Base-by-base conservation (phyloP, 805 yeast genomes). In the Lachancea dasiensis region DNA sequence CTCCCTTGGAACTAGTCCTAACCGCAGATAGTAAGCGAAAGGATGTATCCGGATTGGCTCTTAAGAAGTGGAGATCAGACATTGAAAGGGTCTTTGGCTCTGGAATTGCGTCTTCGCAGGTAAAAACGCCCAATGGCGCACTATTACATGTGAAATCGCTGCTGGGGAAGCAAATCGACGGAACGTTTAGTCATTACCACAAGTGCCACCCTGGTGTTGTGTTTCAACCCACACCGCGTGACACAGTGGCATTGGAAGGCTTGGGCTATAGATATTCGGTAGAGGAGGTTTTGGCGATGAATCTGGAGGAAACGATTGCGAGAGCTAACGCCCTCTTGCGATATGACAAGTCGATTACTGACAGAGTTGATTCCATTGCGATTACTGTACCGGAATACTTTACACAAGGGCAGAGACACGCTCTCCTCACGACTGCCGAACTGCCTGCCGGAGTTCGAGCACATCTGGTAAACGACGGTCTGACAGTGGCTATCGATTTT, bases 11-110 rank as follows among this genome's bases (percentile, higher is more conserved):
- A 53, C 73, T 92, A 27, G 81, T 92, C 10, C 66, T 92, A 44
- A 86, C 97, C 3, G 81, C 86, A 18, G 97, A 92, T 52, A 81
- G 95, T 3, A 86, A 87, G 61, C 72, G 98, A 41, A 92, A 92
- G 58, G 97, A 90, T 51, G 67, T 79, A 4, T 73, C 89, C 3
- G 96, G 94, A 1, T 50, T 92, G 9, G 79, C 84, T 1, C 68
- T 89, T 43, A 73, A 78, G 36, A 58, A 65, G 1, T 50, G 64
- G 21, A 49, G 63, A 5, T 65, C 66, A 20, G 78, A 70, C 17
- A 43, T 81, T 11, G 90, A 83, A 52, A 71, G 97, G 49, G 64
- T 76, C 1, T 86, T 78, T 55, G 97, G 97, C 3, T 73, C 86
- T 1, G 72, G 79, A n/a, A 82, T 87, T 1, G 68, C 75, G 14